phyloP scores from a whole-genome alignment of 495 filamentous ascomycete genomes.

The Astrocystis sublimbata region DNA sequence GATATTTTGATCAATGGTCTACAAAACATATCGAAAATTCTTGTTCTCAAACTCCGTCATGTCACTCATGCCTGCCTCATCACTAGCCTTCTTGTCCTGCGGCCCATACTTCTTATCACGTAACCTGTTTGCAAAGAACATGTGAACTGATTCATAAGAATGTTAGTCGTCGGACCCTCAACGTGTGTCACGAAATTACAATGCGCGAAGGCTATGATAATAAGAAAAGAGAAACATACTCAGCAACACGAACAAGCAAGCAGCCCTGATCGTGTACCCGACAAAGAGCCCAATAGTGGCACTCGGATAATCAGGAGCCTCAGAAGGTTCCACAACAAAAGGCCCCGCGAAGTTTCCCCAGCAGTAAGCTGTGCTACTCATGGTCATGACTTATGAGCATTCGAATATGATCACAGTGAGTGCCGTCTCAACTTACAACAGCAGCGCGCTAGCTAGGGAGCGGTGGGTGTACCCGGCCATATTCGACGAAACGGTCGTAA shows the following conservation, averaged over 20 bases:
- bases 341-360: conserved; percentile 19
- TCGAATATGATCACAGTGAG: no score
- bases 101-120: background rate
- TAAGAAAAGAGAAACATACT: background rate
- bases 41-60: conserved; percentile 18
- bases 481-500: conserved; percentile 14
- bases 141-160: background rate
- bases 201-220: background rate
- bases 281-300: conserved; percentile 12
- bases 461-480: conserved; percentile 20
- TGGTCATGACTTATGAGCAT: background rate
- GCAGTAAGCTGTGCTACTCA: conserved; percentile 13
- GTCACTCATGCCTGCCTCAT: conserved; percentile 17
- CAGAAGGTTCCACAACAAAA: conserved; percentile 12
- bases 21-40: conserved; percentile 17
- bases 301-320: conserved; percentile 5
- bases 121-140: background rate
- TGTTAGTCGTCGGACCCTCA: background rate
- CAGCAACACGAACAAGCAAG: conserved; percentile 9
- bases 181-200: background rate
- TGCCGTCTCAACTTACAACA: no score
- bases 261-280: conserved; percentile 12
- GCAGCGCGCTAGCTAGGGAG: conserved; percentile 14
- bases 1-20: no score
- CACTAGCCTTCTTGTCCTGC: conserved; percentile 12